Evolutionary conservation across 305 asterid species (phyloP).

Genomic region (Fraxinus sp.): DNA sequence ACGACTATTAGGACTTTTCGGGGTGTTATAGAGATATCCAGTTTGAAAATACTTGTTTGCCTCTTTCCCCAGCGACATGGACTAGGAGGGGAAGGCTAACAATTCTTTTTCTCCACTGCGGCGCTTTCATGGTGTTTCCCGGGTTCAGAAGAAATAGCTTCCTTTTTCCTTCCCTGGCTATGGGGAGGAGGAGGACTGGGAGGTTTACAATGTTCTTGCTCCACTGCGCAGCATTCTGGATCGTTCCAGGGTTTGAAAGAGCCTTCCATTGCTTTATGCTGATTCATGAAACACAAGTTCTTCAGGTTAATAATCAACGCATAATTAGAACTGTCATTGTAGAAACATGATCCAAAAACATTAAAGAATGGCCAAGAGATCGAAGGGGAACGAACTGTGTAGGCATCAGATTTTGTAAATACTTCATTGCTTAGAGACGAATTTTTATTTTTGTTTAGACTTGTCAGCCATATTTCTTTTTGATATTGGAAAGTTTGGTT

Average conservation of each 20-base stretch:
- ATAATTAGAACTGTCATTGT: background rate
- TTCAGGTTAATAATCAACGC: background rate
- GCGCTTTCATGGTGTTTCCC: background rate
- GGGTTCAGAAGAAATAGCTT: background rate
- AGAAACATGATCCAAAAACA: background rate
- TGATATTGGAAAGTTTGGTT: background rate
- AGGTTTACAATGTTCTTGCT: background rate
- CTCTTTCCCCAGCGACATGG: background rate
- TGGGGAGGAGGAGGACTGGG: background rate
- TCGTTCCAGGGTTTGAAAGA: background rate
- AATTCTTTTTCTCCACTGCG: background rate
- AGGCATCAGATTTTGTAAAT: background rate
- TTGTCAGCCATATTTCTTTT: background rate
- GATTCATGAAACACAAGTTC: background rate
- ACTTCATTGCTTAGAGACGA: background rate
- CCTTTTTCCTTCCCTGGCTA: background rate
- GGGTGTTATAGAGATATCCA: too few relatives aligned
- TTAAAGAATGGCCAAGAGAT: background rate
- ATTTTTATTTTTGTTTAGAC: background rate
- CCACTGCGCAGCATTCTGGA: background rate
- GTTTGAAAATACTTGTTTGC: background rate
- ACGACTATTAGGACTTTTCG: too few relatives aligned
- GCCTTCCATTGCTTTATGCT: background rate
- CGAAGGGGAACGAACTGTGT: background rate
- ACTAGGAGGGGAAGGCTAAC: background rate